Conservation (phyloP, 2,329 filamentous ascomycete species). For the Hirsutella thompsonii region DNA sequence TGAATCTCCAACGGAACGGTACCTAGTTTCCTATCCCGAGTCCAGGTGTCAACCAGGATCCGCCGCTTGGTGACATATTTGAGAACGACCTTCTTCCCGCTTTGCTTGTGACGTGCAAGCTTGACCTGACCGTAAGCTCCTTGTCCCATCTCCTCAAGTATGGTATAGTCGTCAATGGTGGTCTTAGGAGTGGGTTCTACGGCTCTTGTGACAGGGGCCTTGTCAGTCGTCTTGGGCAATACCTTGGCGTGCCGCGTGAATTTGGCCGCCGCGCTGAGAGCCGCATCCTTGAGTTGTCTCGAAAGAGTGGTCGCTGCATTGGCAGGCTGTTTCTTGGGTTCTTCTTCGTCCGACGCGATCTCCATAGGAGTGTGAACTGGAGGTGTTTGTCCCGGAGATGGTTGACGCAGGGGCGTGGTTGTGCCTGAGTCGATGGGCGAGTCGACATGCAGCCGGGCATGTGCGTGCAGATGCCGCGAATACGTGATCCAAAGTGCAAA, state of each 20-base stretch:
- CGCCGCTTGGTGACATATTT: conserved; percentile 97
- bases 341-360: conserved; percentile 38
- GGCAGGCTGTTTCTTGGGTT: conserved; percentile 26
- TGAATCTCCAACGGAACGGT: conserved; percentile 96
- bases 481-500: conserved; percentile 97
- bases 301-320: conserved; percentile 36
- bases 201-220: conserved; percentile 20
- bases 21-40: conserved; percentile 78
- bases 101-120: conserved; percentile 73
- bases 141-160: conserved; percentile 96
- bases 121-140: conserved; percentile 98
- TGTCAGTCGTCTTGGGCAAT: conserved; percentile 16
- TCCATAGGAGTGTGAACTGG: conserved; percentile 43
- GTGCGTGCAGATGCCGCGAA: conserved; percentile 75
- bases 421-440: conserved; percentile 51
- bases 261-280: conserved; percentile 40
- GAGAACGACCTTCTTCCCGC: conserved; percentile 74
- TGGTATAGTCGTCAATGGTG: conserved; percentile 77
- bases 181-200: conserved; percentile 48
- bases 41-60: conserved; percentile 98
- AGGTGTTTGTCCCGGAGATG: conserved; percentile 59
- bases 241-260: conserved; percentile 28
- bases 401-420: conserved; percentile 63
- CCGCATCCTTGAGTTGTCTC: conserved; percentile 43
- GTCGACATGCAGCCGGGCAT: conserved; percentile 42